Evolutionary conservation across 257 asterid species (phyloP).

Genomic region (Nemophila menziesii): DNA sequence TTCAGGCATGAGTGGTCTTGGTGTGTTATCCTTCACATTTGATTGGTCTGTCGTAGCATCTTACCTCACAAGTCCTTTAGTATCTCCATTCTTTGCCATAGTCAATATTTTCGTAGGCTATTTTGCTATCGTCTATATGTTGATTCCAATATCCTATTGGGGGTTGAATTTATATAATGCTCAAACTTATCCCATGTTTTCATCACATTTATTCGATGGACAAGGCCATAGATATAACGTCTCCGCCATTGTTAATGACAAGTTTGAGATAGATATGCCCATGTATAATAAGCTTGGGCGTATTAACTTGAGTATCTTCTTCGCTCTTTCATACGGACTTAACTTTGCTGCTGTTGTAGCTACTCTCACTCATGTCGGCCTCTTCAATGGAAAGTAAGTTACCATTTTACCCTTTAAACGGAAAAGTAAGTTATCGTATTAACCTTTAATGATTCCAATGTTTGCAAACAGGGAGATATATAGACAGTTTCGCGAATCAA

Average conservation of each 20-base stretch:
- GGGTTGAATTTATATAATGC: slow-evolving; percentile 44
- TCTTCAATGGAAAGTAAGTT: slow-evolving; percentile 63
- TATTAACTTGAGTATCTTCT: slow-evolving; percentile 38
- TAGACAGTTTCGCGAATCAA: slow-evolving; percentile 18
- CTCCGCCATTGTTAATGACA: slow-evolving; percentile 42
- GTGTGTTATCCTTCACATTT: slow-evolving; percentile 41
- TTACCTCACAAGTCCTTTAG: slow-evolving; percentile 45
- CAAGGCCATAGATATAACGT: slow-evolving; percentile 36
- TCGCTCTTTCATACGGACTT: slow-evolving; percentile 45
- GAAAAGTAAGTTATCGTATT: too few species aligned
- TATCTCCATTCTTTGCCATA: slow-evolving; percentile 60
- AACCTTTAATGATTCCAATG: too few species aligned
- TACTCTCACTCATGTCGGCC: slow-evolving; percentile 50
- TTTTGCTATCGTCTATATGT: slow-evolving; percentile 18
- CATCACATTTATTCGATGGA: slow-evolving; percentile 22
- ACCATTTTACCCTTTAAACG: too few species aligned
- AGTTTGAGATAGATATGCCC: slow-evolving; percentile 38
- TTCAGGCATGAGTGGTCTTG: slow-evolving; percentile 60
- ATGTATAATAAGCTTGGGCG: slow-evolving; percentile 34
- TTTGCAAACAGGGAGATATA: slow-evolving; percentile 35
- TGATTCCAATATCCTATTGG: slow-evolving; percentile 53
- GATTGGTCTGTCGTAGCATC: slow-evolving; percentile 58
- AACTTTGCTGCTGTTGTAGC: slow-evolving; percentile 54
- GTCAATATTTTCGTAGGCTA: slow-evolving; percentile 44
- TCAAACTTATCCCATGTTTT: slow-evolving; percentile 43